phyloP scores from a whole-genome alignment of 305 asterid genomes.

The Plantago coronopus region DNA sequence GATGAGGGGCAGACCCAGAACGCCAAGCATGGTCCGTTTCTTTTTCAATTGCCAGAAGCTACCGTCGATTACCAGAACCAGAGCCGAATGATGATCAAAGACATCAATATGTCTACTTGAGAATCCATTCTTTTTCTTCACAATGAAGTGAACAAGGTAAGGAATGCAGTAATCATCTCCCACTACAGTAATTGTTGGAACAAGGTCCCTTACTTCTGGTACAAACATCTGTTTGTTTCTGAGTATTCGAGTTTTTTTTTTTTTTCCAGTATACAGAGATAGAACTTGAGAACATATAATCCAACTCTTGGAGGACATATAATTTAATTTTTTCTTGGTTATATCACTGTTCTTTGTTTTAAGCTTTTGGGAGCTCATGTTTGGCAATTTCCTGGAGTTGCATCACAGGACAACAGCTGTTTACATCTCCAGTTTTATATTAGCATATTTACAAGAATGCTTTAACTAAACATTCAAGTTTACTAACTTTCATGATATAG shows the following conservation, averaged over 20 bases:
- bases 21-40: constrained; percentile 34
- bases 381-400: constrained; percentile 7
- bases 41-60: constrained; percentile 38
- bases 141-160: constrained; percentile 29
- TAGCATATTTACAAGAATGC: no score
- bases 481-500: no score
- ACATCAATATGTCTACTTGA: constrained; percentile 23
- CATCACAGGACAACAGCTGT: not conserved
- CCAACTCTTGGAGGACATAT: no score
- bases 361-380: not conserved
- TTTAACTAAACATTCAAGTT: no score
- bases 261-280: no score
- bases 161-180: constrained; percentile 38
- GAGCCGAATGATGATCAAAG: constrained; percentile 26
- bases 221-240: constrained; percentile 33
- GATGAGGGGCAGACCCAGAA: constrained; percentile 27
- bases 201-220: constrained; percentile 29
- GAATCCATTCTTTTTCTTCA: constrained; percentile 26
- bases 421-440: constrained; percentile 3
- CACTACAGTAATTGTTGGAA: constrained; percentile 23
- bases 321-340: constrained; percentile 7
- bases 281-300: no score
- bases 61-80: constrained; percentile 32
- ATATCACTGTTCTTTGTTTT: not conserved
- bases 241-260: no score